Evolutionary conservation across 768 basidiomycete genomes (phyloP), one percentile per base, ranked within the genome.

Genomic region (Favolaschia claudopus): DNA sequence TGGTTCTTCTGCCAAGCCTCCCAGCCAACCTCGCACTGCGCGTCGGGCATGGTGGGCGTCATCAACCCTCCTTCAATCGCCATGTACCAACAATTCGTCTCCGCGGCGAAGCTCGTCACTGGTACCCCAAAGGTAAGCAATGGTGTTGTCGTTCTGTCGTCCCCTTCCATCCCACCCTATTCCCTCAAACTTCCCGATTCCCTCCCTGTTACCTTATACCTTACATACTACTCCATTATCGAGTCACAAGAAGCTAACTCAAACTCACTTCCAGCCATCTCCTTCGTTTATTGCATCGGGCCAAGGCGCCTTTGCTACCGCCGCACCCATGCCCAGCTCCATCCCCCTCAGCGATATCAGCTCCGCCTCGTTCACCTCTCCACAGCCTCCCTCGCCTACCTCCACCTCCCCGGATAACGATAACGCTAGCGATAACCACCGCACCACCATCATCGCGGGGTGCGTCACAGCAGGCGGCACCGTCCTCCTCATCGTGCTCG

Each of bases 1-100:
- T 78, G 76, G 77, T 76, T 74, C 42, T 78, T 75, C 64, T 80
- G 78, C 49, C 64, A 71, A 45, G 70, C 69, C 22, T 73, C 63
- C n/a, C 50, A 63, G n/a, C 79, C 77, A 5, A 42, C 63, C 12
- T 71, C 71, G 17, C 79, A 79, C 49, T 81, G 79, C 65, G 61
- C 63, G 19, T 61, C 74, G 5, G 76, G 76, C 24, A 79, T 77
- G 76, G 79, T 78, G 32, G 78, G 78, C 5, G 76, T 59, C 10
- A 79, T 79, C 46, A 79, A 79, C 54, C 71, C 76, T 5, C 70
- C 76, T 44, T 69, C 74, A 34, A 67, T 66, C 20, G 25, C 17
- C 7, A 48, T 56, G 45, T 76, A 66, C 44, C 29, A 67, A 5
- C 55, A 68, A 29, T 78, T 64, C 42, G n/a, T 62, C 24, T 52